phyloP scores from a whole-genome alignment of 2,329 filamentous ascomycete genomes.

The Fusarium irregulare region DNA sequence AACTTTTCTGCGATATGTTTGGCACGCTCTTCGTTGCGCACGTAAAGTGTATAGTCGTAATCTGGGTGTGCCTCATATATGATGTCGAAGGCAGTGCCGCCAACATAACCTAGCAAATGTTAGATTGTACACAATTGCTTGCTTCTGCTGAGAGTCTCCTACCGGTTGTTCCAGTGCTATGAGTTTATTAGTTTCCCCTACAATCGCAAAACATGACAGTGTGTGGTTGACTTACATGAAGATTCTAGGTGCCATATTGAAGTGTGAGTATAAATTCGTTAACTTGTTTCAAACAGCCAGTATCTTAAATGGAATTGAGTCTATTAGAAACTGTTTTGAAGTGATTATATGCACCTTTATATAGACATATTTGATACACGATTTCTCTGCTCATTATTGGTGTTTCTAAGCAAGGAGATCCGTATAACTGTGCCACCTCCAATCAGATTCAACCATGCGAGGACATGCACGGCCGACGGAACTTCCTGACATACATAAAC shows the following conservation, averaged over 20 bases:
- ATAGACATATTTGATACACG: background rate
- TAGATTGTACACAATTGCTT: background rate
- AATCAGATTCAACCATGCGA: background rate
- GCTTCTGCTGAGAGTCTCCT: background rate
- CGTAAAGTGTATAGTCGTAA: slow-evolving; percentile 58
- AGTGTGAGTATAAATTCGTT: background rate
- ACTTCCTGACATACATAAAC: background rate
- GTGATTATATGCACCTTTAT: background rate
- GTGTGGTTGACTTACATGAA: slow-evolving; percentile 52
- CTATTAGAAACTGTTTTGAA: background rate
- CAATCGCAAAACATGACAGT: too few species aligned
- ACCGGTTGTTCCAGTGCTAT: slow-evolving; percentile 60
- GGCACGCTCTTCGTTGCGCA: slow-evolving; percentile 60
- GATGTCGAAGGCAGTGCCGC: slow-evolving; percentile 61
- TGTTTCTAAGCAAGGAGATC: background rate
- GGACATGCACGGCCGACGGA: background rate
- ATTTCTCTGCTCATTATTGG: background rate
- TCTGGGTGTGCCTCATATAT: slow-evolving; percentile 59
- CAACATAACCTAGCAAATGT: slow-evolving; percentile 59
- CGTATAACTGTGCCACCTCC: background rate
- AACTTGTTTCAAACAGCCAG: too few species aligned
- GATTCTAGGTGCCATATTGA: slow-evolving; percentile 54
- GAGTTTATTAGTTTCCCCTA: background rate
- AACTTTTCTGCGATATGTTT: slow-evolving; percentile 58
- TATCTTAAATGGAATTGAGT: rapidly evolving